phyloP scores from a whole-genome alignment of 495 filamentous ascomycete species.

The Trichocladium antarcticum region DNA sequence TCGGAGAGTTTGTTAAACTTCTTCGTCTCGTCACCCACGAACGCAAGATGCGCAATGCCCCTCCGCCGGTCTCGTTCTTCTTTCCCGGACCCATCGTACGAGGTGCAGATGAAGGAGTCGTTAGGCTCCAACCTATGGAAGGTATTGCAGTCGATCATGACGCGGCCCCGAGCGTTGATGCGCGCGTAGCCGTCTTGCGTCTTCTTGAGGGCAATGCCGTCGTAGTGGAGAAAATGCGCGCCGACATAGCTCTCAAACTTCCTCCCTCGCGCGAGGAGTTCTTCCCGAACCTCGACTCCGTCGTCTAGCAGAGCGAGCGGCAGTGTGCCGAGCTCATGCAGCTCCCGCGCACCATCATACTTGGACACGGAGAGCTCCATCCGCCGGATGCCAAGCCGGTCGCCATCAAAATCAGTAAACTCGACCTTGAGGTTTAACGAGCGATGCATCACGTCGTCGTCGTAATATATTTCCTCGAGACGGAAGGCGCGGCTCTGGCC shows the following conservation, averaged over 20 bases:
- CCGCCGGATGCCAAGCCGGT: conserved; percentile 18
- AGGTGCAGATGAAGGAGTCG: conserved; percentile 16
- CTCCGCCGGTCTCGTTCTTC: background rate
- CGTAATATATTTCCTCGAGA: conserved; percentile 17
- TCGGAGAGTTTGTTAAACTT: conserved; percentile 20
- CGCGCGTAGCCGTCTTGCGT: conserved; percentile 14
- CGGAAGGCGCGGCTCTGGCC: conserved; percentile 25
- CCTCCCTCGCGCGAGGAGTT: conserved; percentile 23
- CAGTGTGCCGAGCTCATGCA: conserved; percentile 19
- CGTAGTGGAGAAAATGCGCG: conserved; percentile 23
- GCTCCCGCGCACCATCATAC: conserved; percentile 18
- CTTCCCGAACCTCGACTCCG: conserved; percentile 9
- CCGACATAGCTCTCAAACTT: conserved; percentile 27
- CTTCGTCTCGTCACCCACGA: conserved; percentile 6
- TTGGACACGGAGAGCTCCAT: conserved; percentile 17
- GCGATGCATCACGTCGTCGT: conserved; percentile 1
- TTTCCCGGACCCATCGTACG: conserved; percentile 4
- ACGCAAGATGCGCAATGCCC: background rate
- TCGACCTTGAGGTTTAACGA: conserved; percentile 7
- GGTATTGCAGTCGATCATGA: conserved; percentile 32
- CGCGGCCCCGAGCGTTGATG: conserved; percentile 22
- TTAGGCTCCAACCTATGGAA: conserved; percentile 21
- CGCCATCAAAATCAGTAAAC: conserved; percentile 30
- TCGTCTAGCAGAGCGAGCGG: conserved; percentile 24
- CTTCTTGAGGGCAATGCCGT: conserved; percentile 23